Conservation (phyloP, 176 grass and related monocot genomes). For the Guadua angustifolia region DNA sequence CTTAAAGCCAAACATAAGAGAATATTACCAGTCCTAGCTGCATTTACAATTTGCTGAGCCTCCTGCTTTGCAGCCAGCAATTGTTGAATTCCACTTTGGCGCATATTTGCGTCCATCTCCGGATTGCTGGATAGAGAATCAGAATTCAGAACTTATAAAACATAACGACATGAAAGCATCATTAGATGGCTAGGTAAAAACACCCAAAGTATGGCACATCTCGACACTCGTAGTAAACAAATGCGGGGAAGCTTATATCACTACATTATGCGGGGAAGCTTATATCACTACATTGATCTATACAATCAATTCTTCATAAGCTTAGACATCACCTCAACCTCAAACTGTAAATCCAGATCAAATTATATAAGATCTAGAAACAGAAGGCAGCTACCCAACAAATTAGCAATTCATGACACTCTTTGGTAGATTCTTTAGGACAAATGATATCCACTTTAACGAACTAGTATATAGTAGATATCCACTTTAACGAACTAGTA, state of each 20-base stretch:
- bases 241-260: not conserved
- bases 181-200: not conserved
- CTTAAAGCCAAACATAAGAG: not conserved
- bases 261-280: not conserved
- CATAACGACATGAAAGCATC: not conserved
- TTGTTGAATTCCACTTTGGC: constrained; percentile 87
- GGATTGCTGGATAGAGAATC: not conserved
- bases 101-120: constrained; percentile 71
- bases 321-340: not conserved
- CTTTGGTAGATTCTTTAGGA: too few relatives aligned
- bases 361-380: constrained; percentile 25
- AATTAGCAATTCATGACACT: not conserved
- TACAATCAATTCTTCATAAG: not conserved
- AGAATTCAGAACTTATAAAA: not conserved
- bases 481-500: too few relatives aligned
- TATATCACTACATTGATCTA: not conserved
- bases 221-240: not conserved
- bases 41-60: constrained; percentile 83
- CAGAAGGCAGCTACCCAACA: not conserved
- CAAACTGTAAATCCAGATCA: constrained; percentile 1
- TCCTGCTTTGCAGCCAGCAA: constrained; percentile 91
- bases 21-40: constrained; percentile 67
- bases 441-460: too few relatives aligned
- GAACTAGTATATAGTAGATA: too few relatives aligned
- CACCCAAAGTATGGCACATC: not conserved